Percentiles rank a stretch among this genome's conserved stretches.
Evolutionary conservation across 176 grass and related monocot species (phyloP).

Genomic region (Panicum miliaceum): DNA sequence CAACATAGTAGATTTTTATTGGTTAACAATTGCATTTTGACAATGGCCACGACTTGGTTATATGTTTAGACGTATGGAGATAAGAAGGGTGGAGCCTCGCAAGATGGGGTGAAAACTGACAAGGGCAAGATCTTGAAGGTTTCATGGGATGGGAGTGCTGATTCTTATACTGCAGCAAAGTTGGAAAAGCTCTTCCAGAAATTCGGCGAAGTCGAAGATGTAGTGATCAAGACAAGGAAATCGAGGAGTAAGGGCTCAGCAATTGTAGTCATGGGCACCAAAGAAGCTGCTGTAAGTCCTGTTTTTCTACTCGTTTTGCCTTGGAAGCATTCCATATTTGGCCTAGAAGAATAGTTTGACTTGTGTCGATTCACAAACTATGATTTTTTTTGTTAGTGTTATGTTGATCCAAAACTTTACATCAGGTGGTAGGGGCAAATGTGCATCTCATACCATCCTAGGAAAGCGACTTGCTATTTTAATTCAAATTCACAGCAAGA

Average conservation of each 20-base stretch:
- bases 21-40: neutral
- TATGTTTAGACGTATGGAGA: constrained; percentile 41
- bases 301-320: constrained; percentile 27
- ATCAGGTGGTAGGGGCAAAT: neutral
- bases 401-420: neutral
- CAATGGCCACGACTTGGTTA: constrained; percentile 4
- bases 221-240: constrained; percentile 78
- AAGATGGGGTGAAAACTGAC: constrained; percentile 47
- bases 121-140: constrained; percentile 79
- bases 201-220: constrained; percentile 82
- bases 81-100: constrained; percentile 42
- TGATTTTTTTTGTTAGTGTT: neutral
- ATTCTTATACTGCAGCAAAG: constrained; percentile 68
- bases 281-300: constrained; percentile 72
- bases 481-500: constrained; percentile 10
- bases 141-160: constrained; percentile 77
- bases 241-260: constrained; percentile 77
- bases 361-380: neutral
- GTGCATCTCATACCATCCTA: neutral
- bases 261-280: constrained; percentile 79
- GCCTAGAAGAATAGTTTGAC: neutral
- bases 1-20: neutral
- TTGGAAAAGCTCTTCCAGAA: constrained; percentile 72
- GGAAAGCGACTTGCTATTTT: neutral
- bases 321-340: constrained; percentile 10